A percentile compares a stretch with the other conserved stretches of the same genome.
Evolutionary conservation across 2,329 filamentous ascomycete genomes (phyloP).

Genomic region (Teratosphaeria nubilosa): DNA sequence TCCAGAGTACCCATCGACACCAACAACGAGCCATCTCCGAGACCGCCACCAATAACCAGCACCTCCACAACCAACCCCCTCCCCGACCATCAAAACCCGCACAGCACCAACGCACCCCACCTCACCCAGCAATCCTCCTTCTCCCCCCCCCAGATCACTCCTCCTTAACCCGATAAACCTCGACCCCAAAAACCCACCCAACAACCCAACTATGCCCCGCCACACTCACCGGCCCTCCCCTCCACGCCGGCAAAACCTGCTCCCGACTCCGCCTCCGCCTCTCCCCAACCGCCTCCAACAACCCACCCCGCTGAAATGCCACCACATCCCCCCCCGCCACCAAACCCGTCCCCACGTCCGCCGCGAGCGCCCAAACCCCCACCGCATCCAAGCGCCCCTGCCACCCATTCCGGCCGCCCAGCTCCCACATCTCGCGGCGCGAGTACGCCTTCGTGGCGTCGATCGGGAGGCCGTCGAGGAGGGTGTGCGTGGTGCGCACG

Average conservation of each 20-base stretch:
- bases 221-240: slow-evolving; percentile 25
- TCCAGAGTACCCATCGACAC: too few relatives aligned
- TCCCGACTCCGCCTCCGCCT: slow-evolving; percentile 19
- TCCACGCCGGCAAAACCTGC: slow-evolving; percentile 27
- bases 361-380: slow-evolving; percentile 25
- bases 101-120: too few relatives aligned
- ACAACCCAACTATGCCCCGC: slow-evolving; percentile 26
- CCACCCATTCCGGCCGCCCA: slow-evolving; percentile 12
- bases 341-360: slow-evolving; percentile 20
- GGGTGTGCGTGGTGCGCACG: slow-evolving; percentile 17
- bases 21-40: too few relatives aligned
- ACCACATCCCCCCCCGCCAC: slow-evolving; percentile 24
- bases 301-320: slow-evolving; percentile 21
- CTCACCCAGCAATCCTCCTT: slow-evolving; percentile 15
- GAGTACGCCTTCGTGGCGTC: slow-evolving; percentile 23
- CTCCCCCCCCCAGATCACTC: slow-evolving; percentile 1
- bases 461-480: slow-evolving; percentile 22
- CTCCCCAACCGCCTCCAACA: slow-evolving; percentile 20
- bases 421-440: slow-evolving; percentile 16
- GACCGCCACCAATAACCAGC: too few relatives aligned
- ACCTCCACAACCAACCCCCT: too few relatives aligned
- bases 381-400: slow-evolving; percentile 20
- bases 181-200: slow-evolving; percentile 22
- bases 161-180: slow-evolving; percentile 19
- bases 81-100: too few relatives aligned